Conservation (phyloP, 1,284 basidiomycete species). For the Ustilago nuda region DNA sequence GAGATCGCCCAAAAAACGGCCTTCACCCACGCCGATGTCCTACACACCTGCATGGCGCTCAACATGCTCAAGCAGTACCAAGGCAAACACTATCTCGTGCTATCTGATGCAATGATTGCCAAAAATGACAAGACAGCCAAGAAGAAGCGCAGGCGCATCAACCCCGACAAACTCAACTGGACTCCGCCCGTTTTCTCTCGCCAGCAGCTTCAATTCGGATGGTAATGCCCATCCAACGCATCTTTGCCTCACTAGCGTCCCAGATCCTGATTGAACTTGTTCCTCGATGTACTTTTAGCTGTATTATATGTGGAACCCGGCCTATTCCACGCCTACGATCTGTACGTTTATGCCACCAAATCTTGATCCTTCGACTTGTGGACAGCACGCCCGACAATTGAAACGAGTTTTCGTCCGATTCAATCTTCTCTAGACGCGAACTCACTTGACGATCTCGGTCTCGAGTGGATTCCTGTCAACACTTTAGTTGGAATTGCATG, state of each 20-base stretch:
- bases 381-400: not conserved
- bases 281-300: constrained; percentile 14
- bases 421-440: not conserved
- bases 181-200: constrained; percentile 76
- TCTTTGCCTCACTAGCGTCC: not conserved
- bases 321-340: not conserved
- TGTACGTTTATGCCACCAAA: constrained; percentile 2
- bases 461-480: not conserved
- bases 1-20: constrained; percentile 96
- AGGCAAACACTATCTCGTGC: constrained; percentile 90
- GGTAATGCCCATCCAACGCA: constrained; percentile 26
- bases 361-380: not conserved
- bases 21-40: constrained; percentile 96
- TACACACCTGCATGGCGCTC: constrained; percentile 97
- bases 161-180: constrained; percentile 84
- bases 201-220: constrained; percentile 65
- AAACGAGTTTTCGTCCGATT: not conserved
- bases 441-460: not conserved
- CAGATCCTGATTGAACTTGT: not conserved
- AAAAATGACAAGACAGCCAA: constrained; percentile 85
- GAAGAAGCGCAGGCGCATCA: constrained; percentile 84
- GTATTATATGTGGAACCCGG: not conserved
- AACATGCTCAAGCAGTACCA: constrained; percentile 97
- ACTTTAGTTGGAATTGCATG: not conserved
- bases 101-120: constrained; percentile 90